Base-by-base conservation (phyloP, 2,329 filamentous ascomycete genomes). In the Annulohypoxylon truncatum region DNA sequence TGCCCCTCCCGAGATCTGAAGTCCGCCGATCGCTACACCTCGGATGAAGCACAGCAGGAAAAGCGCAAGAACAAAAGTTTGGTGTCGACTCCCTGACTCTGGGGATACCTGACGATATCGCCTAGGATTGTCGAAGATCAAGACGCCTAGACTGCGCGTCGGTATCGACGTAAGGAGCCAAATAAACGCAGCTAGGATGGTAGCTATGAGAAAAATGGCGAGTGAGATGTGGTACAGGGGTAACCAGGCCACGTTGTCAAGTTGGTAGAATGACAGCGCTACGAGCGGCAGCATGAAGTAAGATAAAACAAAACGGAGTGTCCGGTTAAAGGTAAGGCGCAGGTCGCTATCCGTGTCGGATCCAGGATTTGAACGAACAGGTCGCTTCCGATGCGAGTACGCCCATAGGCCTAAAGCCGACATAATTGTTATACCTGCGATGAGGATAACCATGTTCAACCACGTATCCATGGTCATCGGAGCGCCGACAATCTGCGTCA, bases 401-500 rank as follows among this genome's bases (percentile, higher is more conserved):
- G 24, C 44, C 18, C 53, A 58, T 3, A 66, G 24, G 26, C 53
- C 24, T n/a, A 60, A 18, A 10, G 57, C 58, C 5, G 50, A 50
- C 44, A 56, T 13, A 15, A 24, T 12, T 5, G 64, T 56, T 29
- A 67, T 58, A 20, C 48, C 38, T 8, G 42, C 22, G 48, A 67
- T 38, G 80, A 89, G 88, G 47, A 91, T 80, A 15, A 89, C 85
- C 83, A 92, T 90, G 61, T 89, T 90, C 1, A 89, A 84, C 91
- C 91, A 93, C 6, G 91, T 87, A 67, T 90, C 87, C 61, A 83
- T 80, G 4, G 85, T 85, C 8, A 83, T 81, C 1, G 84, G 83
- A 77, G 92, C 88, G 10, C 91, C 91, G 24, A 92, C 84, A 44
- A 90, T 82, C 73, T 93, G 89, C 31, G 86, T 87, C 80, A 92